A percentile compares a stretch with the other conserved stretches of the same genome.
Evolutionary conservation across 805 yeast species (phyloP).

Genomic region (Lachancea sp.): DNA sequence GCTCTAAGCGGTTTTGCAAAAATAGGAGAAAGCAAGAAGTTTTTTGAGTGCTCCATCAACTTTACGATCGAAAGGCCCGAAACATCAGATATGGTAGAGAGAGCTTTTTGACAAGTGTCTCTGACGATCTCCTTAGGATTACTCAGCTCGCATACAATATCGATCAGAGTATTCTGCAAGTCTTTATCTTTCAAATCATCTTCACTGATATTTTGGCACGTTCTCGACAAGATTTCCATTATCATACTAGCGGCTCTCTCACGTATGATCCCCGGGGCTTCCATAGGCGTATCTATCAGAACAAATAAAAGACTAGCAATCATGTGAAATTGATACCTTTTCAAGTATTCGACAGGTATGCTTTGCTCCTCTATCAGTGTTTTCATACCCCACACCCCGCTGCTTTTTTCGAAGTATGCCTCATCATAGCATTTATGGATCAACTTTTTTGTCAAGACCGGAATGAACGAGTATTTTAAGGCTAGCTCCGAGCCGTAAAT

Average conservation of each 20-base stretch:
- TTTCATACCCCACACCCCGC: constrained; percentile 80
- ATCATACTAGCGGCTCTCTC: constrained; percentile 65
- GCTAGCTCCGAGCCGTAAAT: constrained; percentile 69
- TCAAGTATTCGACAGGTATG: constrained; percentile 68
- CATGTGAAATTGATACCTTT: constrained; percentile 73
- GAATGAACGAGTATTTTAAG: constrained; percentile 64
- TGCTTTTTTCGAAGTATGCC: constrained; percentile 75
- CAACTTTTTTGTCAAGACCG: constrained; percentile 71
- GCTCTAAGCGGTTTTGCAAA: constrained; percentile 97
- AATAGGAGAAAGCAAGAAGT: constrained; percentile 79
- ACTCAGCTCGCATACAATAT: constrained; percentile 85
- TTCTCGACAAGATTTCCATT: constrained; percentile 53
- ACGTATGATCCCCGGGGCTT: constrained; percentile 77
- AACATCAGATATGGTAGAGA: constrained; percentile 60
- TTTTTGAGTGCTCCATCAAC: constrained; percentile 77
- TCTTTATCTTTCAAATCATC: constrained; percentile 58
- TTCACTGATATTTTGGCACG: constrained; percentile 56
- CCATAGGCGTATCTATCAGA: constrained; percentile 79
- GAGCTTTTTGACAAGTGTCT: constrained; percentile 68
- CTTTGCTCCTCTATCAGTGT: constrained; percentile 62
- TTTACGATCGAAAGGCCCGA: constrained; percentile 64
- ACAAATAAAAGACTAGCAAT: constrained; percentile 85
- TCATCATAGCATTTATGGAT: constrained; percentile 91
- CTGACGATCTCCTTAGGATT: constrained; percentile 82
- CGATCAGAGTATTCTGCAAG: constrained; percentile 77